These are phyloP conservation scores for Escovopsis sp. DNA, from an alignment of 2,329 filamentous ascomycete species.

Conservation along the genomic window DNA sequence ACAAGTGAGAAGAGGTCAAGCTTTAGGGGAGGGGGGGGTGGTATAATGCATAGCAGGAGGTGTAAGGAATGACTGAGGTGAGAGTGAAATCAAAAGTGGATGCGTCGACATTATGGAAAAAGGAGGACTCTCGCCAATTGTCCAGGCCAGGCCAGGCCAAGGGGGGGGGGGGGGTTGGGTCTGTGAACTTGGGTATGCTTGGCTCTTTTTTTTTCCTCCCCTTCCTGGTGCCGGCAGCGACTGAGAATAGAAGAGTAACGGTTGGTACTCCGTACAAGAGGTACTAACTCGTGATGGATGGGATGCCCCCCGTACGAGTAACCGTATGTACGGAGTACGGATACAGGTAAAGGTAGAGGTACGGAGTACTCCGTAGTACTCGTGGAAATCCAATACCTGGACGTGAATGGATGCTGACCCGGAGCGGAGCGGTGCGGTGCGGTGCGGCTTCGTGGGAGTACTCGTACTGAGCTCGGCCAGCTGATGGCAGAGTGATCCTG, in stretches of 20 bases:
- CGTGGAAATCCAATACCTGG: too few species aligned
- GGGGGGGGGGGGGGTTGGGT: slow-evolving; percentile 4
- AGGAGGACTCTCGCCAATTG: slow-evolving; percentile 14
- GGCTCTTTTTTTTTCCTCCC: not conserved
- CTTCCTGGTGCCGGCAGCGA: not conserved
- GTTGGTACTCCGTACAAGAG: not conserved
- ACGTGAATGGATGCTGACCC: too few species aligned
- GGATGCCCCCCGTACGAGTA: too few species aligned
- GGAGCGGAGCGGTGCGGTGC: not conserved
- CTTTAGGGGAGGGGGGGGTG: slow-evolving; percentile 4
- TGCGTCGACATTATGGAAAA: slow-evolving; percentile 24
- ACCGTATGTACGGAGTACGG: not conserved
- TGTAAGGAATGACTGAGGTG: slow-evolving; percentile 25
- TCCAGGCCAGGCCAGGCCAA: slow-evolving; percentile 2
- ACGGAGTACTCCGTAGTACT: too few species aligned
- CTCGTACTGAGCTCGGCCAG: slow-evolving; percentile 17
- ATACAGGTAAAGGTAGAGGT: too few species aligned
- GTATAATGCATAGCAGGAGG: slow-evolving; percentile 9
- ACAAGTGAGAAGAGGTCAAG: slow-evolving; percentile 4
- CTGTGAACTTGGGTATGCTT: not conserved
- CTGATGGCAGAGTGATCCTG: slow-evolving; percentile 18
- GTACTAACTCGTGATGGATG: not conserved
- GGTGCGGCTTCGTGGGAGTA: slow-evolving; percentile 5
- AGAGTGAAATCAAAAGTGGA: slow-evolving; percentile 23
- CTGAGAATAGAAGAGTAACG: not conserved